Conservation (phyloP, 331 rosid species). For the Pyracantha coccinea region DNA sequence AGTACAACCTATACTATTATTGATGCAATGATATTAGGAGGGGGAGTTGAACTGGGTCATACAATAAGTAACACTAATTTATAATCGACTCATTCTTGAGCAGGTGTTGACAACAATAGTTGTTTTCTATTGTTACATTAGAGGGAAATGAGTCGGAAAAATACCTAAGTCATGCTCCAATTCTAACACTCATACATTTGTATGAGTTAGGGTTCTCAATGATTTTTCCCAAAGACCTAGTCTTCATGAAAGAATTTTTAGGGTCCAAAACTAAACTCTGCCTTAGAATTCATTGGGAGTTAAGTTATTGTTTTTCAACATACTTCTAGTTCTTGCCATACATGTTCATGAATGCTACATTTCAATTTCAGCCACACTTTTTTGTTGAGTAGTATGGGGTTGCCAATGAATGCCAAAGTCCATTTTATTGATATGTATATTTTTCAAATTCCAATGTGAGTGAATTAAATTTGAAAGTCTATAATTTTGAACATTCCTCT, state of each 20-base stretch:
- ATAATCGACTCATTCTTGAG: background rate
- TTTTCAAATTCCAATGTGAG: background rate
- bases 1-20: no score
- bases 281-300: background rate
- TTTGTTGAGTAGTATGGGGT: background rate
- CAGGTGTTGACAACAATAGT: background rate
- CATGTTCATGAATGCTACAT: background rate
- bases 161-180: no score
- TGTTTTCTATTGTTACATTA: no score
- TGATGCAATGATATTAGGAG: no score
- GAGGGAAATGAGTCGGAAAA: no score
- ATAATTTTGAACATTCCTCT: background rate
- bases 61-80: no score
- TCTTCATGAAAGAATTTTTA: background rate
- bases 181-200: no score
- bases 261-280: background rate
- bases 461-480: background rate
- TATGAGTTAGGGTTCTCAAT: no score
- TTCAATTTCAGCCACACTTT: background rate
- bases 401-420: background rate
- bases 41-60: fast-evolving
- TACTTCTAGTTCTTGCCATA: background rate
- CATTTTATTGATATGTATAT: no score
- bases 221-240: no score
- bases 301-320: background rate